Conservation (phyloP, 805 yeast species). For the Grigorovia transvaalensis region DNA sequence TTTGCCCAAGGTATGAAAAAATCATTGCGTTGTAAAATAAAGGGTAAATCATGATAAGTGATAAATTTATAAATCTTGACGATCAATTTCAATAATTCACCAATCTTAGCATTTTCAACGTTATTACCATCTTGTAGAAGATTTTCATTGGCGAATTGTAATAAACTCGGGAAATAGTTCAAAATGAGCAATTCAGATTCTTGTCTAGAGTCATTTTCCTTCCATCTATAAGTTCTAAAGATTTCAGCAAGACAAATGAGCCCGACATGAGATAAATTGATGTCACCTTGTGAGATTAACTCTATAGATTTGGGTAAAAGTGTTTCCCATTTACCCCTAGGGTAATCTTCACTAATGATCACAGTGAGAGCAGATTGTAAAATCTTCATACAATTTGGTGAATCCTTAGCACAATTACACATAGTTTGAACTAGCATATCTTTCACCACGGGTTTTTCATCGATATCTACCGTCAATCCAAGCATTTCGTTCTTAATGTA, state of each 20-base stretch:
- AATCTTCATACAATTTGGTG: slow-evolving; percentile 32
- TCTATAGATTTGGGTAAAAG: slow-evolving; percentile 37
- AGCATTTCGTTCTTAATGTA: slow-evolving; percentile 20
- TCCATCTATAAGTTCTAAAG: slow-evolving; percentile 62
- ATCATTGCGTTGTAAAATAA: slow-evolving; percentile 44
- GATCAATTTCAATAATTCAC: slow-evolving; percentile 66
- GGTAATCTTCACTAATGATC: slow-evolving; percentile 43
- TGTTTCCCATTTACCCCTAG: slow-evolving; percentile 41
- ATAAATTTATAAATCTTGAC: slow-evolving; percentile 72
- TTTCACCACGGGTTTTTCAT: slow-evolving; percentile 65
- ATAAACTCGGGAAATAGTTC: slow-evolving; percentile 53
- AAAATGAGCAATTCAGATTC: slow-evolving; percentile 45
- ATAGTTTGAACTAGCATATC: slow-evolving; percentile 59
- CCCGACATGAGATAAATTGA: slow-evolving; percentile 48
- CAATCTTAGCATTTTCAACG: slow-evolving; percentile 32
- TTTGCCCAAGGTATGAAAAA: slow-evolving; percentile 58
- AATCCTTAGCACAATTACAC: slow-evolving; percentile 34
- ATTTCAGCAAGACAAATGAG: slow-evolving; percentile 61
- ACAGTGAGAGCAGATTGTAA: slow-evolving; percentile 42
- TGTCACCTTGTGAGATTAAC: slow-evolving; percentile 36
- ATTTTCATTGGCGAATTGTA: slow-evolving; percentile 52
- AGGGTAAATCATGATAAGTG: slow-evolving; percentile 64
- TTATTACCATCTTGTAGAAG: slow-evolving; percentile 32
- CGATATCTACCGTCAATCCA: slow-evolving; percentile 39
- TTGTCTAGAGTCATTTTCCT: slow-evolving; percentile 42